Evolutionary conservation across 1,139 yeast species (phyloP).

Genomic region (Yamadazyma spencermartinsiae): DNA sequence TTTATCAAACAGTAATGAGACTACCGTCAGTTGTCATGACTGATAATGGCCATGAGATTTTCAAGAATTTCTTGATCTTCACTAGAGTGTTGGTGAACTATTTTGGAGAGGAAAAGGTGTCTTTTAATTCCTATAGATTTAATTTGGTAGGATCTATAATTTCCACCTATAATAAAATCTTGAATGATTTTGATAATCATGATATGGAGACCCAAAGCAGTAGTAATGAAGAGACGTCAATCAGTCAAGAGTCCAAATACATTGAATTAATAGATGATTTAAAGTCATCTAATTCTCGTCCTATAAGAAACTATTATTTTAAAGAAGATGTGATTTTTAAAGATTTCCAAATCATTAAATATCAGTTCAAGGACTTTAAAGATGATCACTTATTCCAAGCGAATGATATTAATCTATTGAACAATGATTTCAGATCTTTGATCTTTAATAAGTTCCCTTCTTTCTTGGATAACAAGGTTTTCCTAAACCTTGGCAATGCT

Average conservation of each 20-base stretch:
- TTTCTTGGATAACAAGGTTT: slow-evolving; percentile 25
- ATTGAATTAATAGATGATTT: slow-evolving; percentile 11
- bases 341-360: slow-evolving; percentile 57
- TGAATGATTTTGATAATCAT: slow-evolving; percentile 5
- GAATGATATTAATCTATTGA: slow-evolving; percentile 31
- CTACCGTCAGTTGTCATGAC: slow-evolving; percentile 7
- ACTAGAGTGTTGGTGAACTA: slow-evolving; percentile 55
- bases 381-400: slow-evolving; percentile 44
- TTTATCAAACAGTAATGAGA: slow-evolving; percentile 17
- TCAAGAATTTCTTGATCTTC: slow-evolving; percentile 19
- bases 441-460: slow-evolving; percentile 23
- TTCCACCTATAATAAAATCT: slow-evolving; percentile 6
- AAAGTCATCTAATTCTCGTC: slow-evolving; percentile 16
- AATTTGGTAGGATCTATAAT: slow-evolving; percentile 24
- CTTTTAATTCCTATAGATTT: slow-evolving; percentile 37
- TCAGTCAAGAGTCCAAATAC: slow-evolving; percentile 9
- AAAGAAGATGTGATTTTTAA: slow-evolving; percentile 63
- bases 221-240: not conserved
- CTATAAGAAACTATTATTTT: slow-evolving; percentile 54
- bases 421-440: slow-evolving; percentile 31
- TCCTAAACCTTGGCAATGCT: slow-evolving; percentile 6
- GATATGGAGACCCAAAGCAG: not conserved
- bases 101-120: slow-evolving; percentile 48
- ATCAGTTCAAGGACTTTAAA: slow-evolving; percentile 58
- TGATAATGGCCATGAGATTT: slow-evolving; percentile 14